phyloP scores from a whole-genome alignment of 345 rosid genomes.

The Angophora floribunda region DNA sequence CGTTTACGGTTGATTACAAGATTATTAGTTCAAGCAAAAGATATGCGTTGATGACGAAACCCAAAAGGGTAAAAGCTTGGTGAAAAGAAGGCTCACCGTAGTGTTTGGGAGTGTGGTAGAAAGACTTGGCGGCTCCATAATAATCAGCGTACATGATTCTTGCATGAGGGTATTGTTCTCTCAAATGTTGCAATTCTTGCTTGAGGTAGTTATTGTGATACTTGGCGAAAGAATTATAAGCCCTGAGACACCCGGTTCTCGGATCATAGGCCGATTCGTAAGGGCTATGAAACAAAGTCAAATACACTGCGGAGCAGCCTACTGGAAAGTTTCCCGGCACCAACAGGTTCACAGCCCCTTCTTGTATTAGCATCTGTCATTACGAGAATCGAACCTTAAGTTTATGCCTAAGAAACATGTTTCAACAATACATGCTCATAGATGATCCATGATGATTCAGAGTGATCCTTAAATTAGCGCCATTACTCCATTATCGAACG shows the following conservation, averaged over 20 bases:
- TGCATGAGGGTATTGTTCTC: constrained; percentile 35
- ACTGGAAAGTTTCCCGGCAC: constrained; percentile 65
- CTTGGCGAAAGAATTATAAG: constrained; percentile 32
- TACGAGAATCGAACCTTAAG: not conserved
- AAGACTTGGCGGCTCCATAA: constrained; percentile 30
- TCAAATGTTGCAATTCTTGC: constrained; percentile 16
- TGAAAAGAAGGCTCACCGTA: constrained; percentile 20
- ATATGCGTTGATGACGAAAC: not conserved
- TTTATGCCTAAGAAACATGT: not conserved
- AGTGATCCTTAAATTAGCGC: not conserved
- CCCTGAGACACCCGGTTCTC: constrained; percentile 34
- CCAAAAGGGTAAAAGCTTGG: not conserved
- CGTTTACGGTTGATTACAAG: not conserved
- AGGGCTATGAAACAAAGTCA: constrained; percentile 31
- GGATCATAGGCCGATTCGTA: constrained; percentile 28
- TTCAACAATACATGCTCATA: not conserved
- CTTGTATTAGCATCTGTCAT: constrained; percentile 42
- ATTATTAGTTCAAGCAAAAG: not conserved
- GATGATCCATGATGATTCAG: not conserved
- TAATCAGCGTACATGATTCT: constrained; percentile 49
- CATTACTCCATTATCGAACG: not conserved
- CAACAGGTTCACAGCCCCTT: constrained; percentile 54
- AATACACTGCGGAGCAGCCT: constrained; percentile 53
- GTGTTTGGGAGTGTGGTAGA: constrained; percentile 27
- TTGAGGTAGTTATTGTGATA: constrained; percentile 44